These are phyloP conservation scores for Botrytis aclada DNA, from an alignment of 2,329 filamentous ascomycete species.

Conservation along the genomic window DNA sequence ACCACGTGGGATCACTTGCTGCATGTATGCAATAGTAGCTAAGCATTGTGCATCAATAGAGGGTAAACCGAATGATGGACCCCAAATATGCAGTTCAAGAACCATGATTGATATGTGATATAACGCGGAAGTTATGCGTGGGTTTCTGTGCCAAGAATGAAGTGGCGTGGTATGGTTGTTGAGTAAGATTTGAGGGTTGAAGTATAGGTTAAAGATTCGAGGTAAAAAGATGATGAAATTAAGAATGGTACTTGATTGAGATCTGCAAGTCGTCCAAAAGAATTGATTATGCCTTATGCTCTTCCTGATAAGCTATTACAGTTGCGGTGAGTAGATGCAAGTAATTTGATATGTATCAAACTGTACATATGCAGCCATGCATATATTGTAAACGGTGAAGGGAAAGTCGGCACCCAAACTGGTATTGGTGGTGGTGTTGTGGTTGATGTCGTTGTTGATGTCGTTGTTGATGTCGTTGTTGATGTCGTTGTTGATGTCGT, in stretches of 20 bases:
- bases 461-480: not conserved
- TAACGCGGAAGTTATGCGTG: not conserved
- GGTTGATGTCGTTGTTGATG: not conserved
- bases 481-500: not conserved
- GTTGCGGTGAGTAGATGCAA: slow-evolving; percentile 5
- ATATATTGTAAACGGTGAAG: slow-evolving; percentile 12
- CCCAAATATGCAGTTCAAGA: slow-evolving; percentile 83
- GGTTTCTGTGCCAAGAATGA: not conserved
- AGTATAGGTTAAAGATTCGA: not conserved
- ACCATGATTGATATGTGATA: slow-evolving; percentile 38
- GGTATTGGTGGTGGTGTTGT: too few relatives aligned
- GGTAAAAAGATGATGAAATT: not conserved
- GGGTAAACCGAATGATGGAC: slow-evolving; percentile 80
- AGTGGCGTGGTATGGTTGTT: not conserved
- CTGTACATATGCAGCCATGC: not conserved
- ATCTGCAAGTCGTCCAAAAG: slow-evolving; percentile 14
- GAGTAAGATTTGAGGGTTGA: not conserved
- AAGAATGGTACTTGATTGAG: not conserved
- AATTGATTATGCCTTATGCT: not conserved
- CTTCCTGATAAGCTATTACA: not conserved
- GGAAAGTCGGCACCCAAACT: too few relatives aligned
- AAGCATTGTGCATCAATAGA: slow-evolving; percentile 92
- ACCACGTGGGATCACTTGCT: slow-evolving; percentile 54
- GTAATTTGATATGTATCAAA: slow-evolving; percentile 8
- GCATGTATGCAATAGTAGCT: slow-evolving; percentile 75